Evolutionary conservation across 768 basidiomycete species (phyloP), one percentile per base, ranked within the genome.

Genomic region (Collybia mongolica): DNA sequence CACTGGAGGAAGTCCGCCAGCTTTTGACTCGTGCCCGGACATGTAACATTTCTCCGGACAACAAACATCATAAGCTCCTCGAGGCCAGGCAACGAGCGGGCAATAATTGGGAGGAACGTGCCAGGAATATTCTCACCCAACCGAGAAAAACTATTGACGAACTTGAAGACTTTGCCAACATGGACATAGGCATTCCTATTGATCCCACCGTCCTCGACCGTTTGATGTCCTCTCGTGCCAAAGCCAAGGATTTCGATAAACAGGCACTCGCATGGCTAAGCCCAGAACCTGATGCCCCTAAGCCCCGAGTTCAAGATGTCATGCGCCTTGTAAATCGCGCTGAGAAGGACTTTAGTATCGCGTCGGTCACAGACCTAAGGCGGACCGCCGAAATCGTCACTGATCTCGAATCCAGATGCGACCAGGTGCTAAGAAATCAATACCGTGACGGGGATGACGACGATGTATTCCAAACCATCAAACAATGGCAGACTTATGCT

Each of bases 191-290:
- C 29, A 78, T 90, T 43, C 90, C 91, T 2, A 80, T 93, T 38
- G 86, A 90, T 58, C 72, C 77, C 15, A 75, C 77, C 12, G 73
- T 90, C 46, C 73, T 87, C 39, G 82, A 84, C 50, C 80, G 84
- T 24, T 67, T 96, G 28, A 75, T 82, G 66, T 74, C 75, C 17
- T 73, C 85, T 28, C 79, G 83, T 39, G 75, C 72, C 32, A 88
- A 86, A 63, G 91, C 88, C 32, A 80, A 79, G 58, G 90, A 92
- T 54, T 85, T 83, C 63, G 89, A 93, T 66, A 86, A 83, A 70
- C 84, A 88, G 57, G 89, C 90, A 1, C 81, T 77, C 55, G 71
- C 76, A 1, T 91, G 89, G 86, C 65, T 92, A 36, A 66, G 73
- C 14, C 80, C 81, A 6, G 85, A 86, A 29, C 60, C 71, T 7